These are phyloP conservation scores for Eimeria falciformis DNA, from an alignment of 169 alveolate genomes.

Conservation along the genomic window DNA sequence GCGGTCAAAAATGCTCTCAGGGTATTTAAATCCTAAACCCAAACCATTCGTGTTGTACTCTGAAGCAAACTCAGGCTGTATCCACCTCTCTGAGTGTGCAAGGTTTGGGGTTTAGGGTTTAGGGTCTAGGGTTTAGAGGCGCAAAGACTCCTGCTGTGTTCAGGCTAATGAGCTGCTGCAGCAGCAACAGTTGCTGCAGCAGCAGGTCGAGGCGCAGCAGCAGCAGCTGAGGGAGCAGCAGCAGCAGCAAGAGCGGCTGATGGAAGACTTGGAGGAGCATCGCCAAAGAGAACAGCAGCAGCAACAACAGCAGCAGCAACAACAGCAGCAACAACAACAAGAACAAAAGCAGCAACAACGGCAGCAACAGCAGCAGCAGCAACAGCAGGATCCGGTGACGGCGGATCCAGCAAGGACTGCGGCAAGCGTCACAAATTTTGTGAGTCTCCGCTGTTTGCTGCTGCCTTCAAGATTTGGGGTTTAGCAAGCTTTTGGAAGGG, in stretches of 20 bases:
- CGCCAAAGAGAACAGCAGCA: background rate
- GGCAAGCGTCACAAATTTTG: background rate
- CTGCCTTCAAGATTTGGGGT: slow-evolving; percentile 1
- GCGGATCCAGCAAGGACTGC: background rate
- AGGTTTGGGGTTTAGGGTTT: slow-evolving; percentile 31
- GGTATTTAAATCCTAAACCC: slow-evolving; percentile 9
- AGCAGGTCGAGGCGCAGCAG: background rate
- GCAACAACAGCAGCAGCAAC: slow-evolving; percentile 17
- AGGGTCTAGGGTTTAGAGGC: slow-evolving; percentile 30
- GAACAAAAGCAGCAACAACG: background rate
- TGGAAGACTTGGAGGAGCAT: no score
- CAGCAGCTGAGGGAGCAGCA: background rate
- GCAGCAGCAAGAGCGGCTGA: background rate
- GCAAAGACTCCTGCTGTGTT: background rate
- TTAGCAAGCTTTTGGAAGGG: no score
- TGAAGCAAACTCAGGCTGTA: background rate
- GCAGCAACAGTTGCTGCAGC: slow-evolving; percentile 29
- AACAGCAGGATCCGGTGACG: background rate
- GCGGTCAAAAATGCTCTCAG: background rate
- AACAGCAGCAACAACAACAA: background rate
- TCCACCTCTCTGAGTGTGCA: background rate
- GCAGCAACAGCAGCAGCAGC: slow-evolving; percentile 3
- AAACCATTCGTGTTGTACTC: no score
- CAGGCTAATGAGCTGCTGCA: background rate
- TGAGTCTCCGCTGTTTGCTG: background rate